Base-by-base conservation (phyloP, 352 stramenopile genomes). In the Peronospora farinosa region DNA sequence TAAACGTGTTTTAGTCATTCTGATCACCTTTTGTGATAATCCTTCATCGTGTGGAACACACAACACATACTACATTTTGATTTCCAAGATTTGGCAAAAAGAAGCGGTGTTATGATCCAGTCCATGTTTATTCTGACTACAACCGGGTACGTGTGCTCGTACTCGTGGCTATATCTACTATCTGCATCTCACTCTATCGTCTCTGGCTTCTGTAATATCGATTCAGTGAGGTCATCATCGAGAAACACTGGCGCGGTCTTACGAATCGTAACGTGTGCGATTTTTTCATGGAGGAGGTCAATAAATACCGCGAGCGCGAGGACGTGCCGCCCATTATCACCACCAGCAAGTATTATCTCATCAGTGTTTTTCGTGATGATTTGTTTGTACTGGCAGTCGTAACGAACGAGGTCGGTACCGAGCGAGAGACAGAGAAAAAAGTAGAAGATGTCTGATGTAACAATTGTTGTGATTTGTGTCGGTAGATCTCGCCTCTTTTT, bases 231-330 rank as follows among this genome's bases (percentile, higher is more conserved):
- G 87, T 98, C 40, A 87, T 98, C 54, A 98, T 99, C 62, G 96
- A 99, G 73, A 97, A 98, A 62, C 96, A 99, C 69, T 98, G 96
- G 86, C 91, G 95, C 21, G 93, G 88, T 3, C 78, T 97, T 41
- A 98, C 93, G 25, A 94, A 77, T 50, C 88, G 96, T 50, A 95
- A 88, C 51, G 85, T 98, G 43, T 98, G 95, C 69, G 95, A 98
- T 52, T 96, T 96, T 62, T 99, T 98, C 76, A 98, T 97, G 94
- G 89, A 97, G 50, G 84, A 97, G 54, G 95, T 95, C 60, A 97
- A 88, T 78, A 97, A 92, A 65, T 92, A 92, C 63, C 76, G 78
- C 23, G 74, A 88, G 54, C 78, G 81, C 7, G 79, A 90, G 55
- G 84, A 95, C 57, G 82, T 95, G 21, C 80, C 84, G 23, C 87